phyloP scores from a whole-genome alignment of 257 asterid genomes.

The Knoxia roxburghii region DNA sequence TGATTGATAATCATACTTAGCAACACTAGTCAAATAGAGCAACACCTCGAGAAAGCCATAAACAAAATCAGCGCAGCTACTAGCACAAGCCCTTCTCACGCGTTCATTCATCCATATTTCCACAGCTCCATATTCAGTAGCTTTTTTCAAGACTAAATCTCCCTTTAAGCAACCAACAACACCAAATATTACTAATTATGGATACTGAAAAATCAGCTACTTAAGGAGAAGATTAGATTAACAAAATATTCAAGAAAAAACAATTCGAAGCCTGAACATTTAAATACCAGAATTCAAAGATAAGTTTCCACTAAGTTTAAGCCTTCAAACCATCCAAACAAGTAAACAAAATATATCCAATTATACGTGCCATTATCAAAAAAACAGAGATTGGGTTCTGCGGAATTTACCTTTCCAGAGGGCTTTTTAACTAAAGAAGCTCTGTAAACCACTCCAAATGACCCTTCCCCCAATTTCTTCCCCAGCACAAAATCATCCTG shows the following conservation, averaged over 20 bases:
- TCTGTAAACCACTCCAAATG: conserved; percentile 81
- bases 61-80: conserved; percentile 90
- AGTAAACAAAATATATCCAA: background rate
- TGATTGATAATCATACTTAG: conserved; percentile 1
- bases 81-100: conserved; percentile 87
- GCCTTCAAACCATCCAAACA: background rate
- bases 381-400: background rate
- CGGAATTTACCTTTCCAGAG: conserved; percentile 45
- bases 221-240: background rate
- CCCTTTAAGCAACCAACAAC: conserved; percentile 36
- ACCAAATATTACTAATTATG: conserved; percentile 6
- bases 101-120: conserved; percentile 99
- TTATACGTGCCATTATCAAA: background rate
- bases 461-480: conserved; percentile 91
- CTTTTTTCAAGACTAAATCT: conserved; percentile 80
- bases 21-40: conserved; percentile 19
- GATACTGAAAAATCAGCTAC: background rate
- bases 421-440: conserved; percentile 59
- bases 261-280: too few relatives aligned
- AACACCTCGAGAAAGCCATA: conserved; percentile 88
- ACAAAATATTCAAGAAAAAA: background rate
- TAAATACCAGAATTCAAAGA: too few relatives aligned
- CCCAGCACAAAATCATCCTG: conserved; percentile 95
- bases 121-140: conserved; percentile 95
- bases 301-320: too few relatives aligned